These are phyloP conservation scores for Aureobasidium sp. DNA, from an alignment of 2,329 filamentous ascomycete species.

Conservation along the genomic window DNA sequence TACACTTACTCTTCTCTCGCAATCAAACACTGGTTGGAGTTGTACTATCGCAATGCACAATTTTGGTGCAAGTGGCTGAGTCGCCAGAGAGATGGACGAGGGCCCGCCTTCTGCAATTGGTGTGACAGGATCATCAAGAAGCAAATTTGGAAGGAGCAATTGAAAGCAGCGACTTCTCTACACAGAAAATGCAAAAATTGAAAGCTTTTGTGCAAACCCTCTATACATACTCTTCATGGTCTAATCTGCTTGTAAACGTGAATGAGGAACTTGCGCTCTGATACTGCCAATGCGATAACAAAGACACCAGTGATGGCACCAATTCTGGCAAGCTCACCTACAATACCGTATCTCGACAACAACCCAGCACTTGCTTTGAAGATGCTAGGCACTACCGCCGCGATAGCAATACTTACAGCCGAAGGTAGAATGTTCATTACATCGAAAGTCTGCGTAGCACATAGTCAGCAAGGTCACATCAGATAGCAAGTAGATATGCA, in stretches of 20 bases:
- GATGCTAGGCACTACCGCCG: slow-evolving; percentile 32
- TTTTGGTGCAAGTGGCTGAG: not conserved
- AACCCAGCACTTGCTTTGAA: slow-evolving; percentile 27
- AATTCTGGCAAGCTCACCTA: slow-evolving; percentile 37
- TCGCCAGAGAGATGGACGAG: not conserved
- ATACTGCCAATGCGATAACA: slow-evolving; percentile 27
- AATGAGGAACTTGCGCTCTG: slow-evolving; percentile 11
- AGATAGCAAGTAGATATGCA: not conserved
- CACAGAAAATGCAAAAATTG: not conserved
- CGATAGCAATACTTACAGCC: slow-evolving; percentile 30
- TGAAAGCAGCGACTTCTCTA: not conserved
- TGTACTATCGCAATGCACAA: not conserved
- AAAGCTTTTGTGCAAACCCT: not conserved
- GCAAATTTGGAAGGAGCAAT: not conserved
- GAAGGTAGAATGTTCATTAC: slow-evolving; percentile 27
- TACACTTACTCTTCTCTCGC: not conserved
- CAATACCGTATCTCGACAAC: slow-evolving; percentile 31
- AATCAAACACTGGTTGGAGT: not conserved
- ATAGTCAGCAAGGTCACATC: not conserved
- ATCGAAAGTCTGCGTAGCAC: slow-evolving; percentile 21
- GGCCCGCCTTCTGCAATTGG: not conserved
- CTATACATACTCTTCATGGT: not conserved
- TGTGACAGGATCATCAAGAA: not conserved
- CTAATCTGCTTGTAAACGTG: slow-evolving; percentile 12
- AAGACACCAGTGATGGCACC: slow-evolving; percentile 32